Evolutionary conservation across 202 grass and related monocot species (phyloP).

Genomic region (Dendrocalamus latiflorus): DNA sequence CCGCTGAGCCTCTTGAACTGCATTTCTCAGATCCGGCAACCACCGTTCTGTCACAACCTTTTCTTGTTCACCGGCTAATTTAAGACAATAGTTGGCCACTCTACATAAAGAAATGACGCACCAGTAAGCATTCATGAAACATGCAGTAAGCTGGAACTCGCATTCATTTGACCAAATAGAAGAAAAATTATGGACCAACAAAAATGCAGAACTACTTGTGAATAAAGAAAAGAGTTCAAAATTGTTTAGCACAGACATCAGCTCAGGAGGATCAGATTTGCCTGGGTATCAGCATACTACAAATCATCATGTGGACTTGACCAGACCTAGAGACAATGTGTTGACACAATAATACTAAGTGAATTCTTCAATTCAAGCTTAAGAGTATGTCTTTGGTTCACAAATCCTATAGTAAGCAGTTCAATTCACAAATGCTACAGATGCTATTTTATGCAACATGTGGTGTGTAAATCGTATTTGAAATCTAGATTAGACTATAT

Average conservation of each 20-base stretch:
- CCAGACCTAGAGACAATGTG: background rate
- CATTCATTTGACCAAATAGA: background rate
- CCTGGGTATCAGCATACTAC: background rate
- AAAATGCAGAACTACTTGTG: background rate
- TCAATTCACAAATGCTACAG: background rate
- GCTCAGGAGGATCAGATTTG: background rate
- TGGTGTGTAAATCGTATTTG: background rate
- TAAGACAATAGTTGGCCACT: conserved; percentile 94
- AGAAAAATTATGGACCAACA: background rate
- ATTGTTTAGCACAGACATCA: background rate
- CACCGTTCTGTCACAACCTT: conserved; percentile 77
- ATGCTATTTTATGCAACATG: background rate
- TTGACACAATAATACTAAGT: background rate
- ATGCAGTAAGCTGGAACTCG: background rate
- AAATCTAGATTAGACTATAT: background rate
- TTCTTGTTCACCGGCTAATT: conserved; percentile 87
- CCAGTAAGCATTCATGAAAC: background rate
- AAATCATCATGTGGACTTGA: background rate
- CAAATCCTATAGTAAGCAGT: background rate
- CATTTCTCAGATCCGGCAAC: conserved; percentile 78
- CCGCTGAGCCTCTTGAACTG: conserved; percentile 73
- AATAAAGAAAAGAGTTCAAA: background rate
- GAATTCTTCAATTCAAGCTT: background rate
- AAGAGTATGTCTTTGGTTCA: background rate
- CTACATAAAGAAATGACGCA: conserved; percentile 44